Evolutionary conservation across 208 protist species (phyloP).

Genomic region (Acanthamoeba healyi): DNA sequence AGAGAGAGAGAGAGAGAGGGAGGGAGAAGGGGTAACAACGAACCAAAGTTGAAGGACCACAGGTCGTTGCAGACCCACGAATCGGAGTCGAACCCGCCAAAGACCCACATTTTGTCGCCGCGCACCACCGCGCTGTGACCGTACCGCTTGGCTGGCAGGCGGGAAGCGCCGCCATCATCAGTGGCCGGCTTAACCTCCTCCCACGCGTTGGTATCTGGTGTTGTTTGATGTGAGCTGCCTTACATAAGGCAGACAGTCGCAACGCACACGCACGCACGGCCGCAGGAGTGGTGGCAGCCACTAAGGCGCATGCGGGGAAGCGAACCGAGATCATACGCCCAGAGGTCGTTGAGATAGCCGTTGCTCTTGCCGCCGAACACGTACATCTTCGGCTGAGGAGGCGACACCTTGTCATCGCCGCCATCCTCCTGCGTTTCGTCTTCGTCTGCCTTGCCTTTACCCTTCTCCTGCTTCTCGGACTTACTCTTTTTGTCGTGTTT

Average conservation of each 20-base stretch:
- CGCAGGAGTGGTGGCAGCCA: not conserved
- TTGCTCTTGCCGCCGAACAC: conserved; percentile 68
- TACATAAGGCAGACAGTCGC: no score
- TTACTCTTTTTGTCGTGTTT: not conserved
- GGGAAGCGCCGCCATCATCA: not conserved
- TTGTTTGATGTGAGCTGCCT: not conserved
- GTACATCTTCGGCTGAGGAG: not conserved
- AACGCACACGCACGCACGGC: not conserved
- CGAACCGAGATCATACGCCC: not conserved
- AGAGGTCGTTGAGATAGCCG: conserved; percentile 52
- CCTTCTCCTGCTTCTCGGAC: not conserved
- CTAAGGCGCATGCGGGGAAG: no score
- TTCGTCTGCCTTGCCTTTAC: not conserved
- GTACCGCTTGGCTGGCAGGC: not conserved
- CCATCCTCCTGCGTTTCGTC: not conserved
- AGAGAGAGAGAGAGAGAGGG: no score
- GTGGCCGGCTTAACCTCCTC: not conserved
- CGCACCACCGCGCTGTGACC: conserved; percentile 60
- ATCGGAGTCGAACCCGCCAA: conserved; percentile 38
- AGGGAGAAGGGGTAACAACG: no score
- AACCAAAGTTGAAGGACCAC: conserved; percentile 42
- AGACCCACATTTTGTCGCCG: conserved; percentile 26
- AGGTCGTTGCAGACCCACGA: not conserved
- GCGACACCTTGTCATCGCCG: not conserved
- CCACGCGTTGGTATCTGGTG: conserved; percentile 5